A percentile compares a stretch with the other conserved stretches of the same genome.
Conservation (phyloP, 192 early-diverging fungal genomes). For the Umbelopsis vinacea region DNA sequence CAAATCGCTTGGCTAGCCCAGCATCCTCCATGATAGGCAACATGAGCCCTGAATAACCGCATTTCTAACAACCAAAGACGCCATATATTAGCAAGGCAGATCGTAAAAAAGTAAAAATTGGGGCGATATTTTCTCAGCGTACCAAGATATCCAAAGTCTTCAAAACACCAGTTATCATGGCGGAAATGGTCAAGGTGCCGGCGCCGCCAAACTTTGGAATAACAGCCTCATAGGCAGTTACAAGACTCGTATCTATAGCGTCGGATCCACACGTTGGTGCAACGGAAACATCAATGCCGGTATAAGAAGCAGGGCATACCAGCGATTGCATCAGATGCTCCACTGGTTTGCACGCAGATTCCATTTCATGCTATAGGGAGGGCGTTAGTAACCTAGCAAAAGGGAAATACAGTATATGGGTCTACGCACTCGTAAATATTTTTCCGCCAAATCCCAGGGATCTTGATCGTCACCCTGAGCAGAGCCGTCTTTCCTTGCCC, state of each 20-base stretch:
- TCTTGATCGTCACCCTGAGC: neutral
- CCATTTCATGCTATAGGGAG: neutral
- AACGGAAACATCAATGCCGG: slow-evolving; percentile 26
- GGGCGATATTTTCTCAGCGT: neutral
- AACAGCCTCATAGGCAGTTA: slow-evolving; percentile 13
- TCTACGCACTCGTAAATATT: neutral
- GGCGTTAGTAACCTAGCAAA: neutral
- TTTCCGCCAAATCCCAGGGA: neutral
- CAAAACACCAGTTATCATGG: slow-evolving; percentile 20
- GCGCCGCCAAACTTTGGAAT: slow-evolving; percentile 20
- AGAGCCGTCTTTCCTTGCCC: neutral
- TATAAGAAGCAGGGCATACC: neutral
- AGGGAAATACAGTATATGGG: neutral
- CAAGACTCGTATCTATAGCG: neutral
- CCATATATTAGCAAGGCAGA: neutral
- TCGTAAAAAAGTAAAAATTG: too few species aligned
- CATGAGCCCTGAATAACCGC: slow-evolving; percentile 28
- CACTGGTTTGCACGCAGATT: neutral
- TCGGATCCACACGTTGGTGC: slow-evolving; percentile 22
- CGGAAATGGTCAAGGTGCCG: slow-evolving; percentile 24
- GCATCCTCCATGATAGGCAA: slow-evolving; percentile 30
- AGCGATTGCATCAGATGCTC: neutral
- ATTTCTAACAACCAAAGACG: slow-evolving; percentile 1
- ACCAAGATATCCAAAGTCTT: slow-evolving; percentile 20
- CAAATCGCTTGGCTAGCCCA: slow-evolving; percentile 23